Base-by-base conservation (phyloP, 441 rosid species). In the Gossypium aridum region DNA sequence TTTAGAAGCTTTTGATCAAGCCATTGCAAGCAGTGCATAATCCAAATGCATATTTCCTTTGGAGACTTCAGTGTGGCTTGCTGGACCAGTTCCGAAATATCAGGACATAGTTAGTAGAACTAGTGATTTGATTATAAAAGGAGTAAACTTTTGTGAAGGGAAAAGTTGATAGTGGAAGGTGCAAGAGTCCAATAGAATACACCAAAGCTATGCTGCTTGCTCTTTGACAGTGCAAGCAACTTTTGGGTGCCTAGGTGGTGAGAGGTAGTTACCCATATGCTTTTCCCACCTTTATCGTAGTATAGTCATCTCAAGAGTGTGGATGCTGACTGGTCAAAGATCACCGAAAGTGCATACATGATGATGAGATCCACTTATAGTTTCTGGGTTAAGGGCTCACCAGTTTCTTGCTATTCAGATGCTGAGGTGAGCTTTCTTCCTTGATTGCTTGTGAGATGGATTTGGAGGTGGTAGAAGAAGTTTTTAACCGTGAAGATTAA, bases 221-320 rank as follows among this genome's bases (percentile, higher is more conserved):
- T 49, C 17, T 51, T 53, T 64, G 17, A 60, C 19, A 7, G 25
- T 12, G 3, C 45, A 17, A 37, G 3, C 45, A 14, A 37, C 26
- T 49, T 72, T 65, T 61, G 16, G 45, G 25, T 1, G 78, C 70
- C 61, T 61, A 26, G 60, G 45, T 2, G 78, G 54, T 2, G 74
- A 62, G 19, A 84, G 5, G 54, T 82, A 6, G 81, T 87, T 53
- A 87, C 51, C 79, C 88, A 87, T 20, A 77, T 82, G 78, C 91
- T 89, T 0, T 82, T 77, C 4, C 93, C 91, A 7, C 91, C 89
- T 74, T 83, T 79, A 3, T 72, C 80, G 6, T 81, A 68, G 78
- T 81, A 83, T 8, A 77, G 72, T 56, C 26, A 7, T 56, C 28
- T 25, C 25, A 55, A 81, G 61, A 25, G 80, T 83, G 55, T 81